Base-by-base conservation (phyloP, 495 filamentous ascomycete species). In the Talaromyces stipitatus region DNA sequence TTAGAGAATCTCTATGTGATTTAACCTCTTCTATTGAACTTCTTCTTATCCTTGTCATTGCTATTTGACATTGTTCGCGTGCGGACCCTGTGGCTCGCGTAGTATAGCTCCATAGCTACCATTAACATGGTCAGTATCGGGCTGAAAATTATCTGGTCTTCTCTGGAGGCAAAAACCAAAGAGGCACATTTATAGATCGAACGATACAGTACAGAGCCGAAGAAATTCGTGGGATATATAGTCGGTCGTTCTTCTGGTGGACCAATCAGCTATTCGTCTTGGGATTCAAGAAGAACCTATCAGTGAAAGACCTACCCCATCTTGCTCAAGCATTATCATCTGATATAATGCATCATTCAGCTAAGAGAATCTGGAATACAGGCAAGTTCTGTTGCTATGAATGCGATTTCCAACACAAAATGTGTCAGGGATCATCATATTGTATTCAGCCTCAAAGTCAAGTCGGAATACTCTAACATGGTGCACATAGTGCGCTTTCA, bases 241-340 rank as follows among this genome's bases (percentile, higher is more conserved):
- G 63, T 38, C 71, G 75, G 1, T 67, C 59, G n/a, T 60, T 80
- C 4, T 83, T 82, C 63, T 78, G 66, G 57, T 86, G 84, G 82
- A 65, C 84, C 29, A 82, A 80, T 58, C 51, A 27, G 22, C 56
- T 85, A 5, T 72, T 87, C 22, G 58, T 54, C 16, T 58, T 60
- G 12, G 82, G 82, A 0, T 79, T 76, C 33, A 68, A 55, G 9
- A 69, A 60, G 26, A 62, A 71, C 8, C 64, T 86, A 2, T 62
- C 67, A 2, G 59, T 69, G 12, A 63, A 73, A 4, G 72, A 74
- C 26, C 54, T 85, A 5, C 75, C 65, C 22, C 58, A 56, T 1
- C 60, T 81, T 6, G 68, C 78, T 50, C 60, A 75, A 55, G 56
- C 57, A 50, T 58, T 84, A 29, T 61, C 36, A 27, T 61, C 64